Base-by-base conservation (phyloP, 208 protist species). In the Balamuthia mandrillaris region DNA sequence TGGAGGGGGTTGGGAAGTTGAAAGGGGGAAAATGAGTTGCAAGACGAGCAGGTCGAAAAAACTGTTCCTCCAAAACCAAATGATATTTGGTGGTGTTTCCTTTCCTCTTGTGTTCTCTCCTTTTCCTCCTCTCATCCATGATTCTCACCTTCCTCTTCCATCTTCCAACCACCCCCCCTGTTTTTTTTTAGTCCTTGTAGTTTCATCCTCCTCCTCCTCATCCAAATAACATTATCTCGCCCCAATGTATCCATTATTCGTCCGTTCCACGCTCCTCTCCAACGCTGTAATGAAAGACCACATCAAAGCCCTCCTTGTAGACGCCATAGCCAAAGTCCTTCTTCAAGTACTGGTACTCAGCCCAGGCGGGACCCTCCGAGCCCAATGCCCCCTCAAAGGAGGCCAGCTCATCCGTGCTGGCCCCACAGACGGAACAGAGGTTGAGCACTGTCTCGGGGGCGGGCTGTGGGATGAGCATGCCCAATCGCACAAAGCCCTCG, bases 251-350 rank as follows among this genome's bases (percentile, higher is more conserved):
- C 47, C 47, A 18, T 72, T 29, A 72, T 24, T 72, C 63, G 18
- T 35, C 37, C 21, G 63, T 5, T 21, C 63, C 63, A 42, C 24
- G 63, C 63, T 72, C 63, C 63, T 72, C 63, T 18, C 85, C 79
- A 39, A 88, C 74, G 5, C 63, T 60, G 47, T 89, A 90, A 78
- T 90, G 87, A 24, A 92, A 84, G 51, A 90, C 81, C 45, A 91
- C 81, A 63, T 92, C 90, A 45, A 89, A 88, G 29, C 90, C 85
- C 51, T 91, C 90, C 63, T 90, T 89, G 87, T 90, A 90, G 5
- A 92, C 90, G 21, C 63, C 61, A 44, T 90, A 91, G 16, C 90
- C 90, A 56, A 91, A 91, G 44, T 86, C 88, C 47, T 89, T 77
- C 56, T 84, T 88, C 21, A 92, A 60, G 39, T 88, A 92, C 61